Conservation (phyloP, 2,329 filamentous ascomycete species). For the Gyromitra esculenta region DNA sequence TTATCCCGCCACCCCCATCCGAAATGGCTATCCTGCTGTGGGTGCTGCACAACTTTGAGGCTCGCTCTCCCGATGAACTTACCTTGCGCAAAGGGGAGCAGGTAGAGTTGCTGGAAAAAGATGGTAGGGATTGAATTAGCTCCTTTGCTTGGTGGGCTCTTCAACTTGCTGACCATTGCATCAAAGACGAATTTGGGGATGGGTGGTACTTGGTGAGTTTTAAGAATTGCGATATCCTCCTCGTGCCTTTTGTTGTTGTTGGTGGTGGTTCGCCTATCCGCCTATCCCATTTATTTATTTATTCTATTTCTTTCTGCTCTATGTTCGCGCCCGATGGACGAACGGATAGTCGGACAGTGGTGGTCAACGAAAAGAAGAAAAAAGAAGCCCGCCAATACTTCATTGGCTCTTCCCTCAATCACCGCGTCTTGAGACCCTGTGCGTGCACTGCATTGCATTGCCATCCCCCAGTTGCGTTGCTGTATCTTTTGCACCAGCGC, state of each 20-base stretch:
- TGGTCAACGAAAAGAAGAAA: conserved; percentile 5
- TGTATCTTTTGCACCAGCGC: conserved; percentile 37
- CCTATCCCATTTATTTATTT: neutral
- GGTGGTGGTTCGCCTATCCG: neutral
- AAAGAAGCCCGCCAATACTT: conserved; percentile 17
- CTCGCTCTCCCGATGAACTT: conserved; percentile 91
- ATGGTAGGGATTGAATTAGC: conserved; percentile 60
- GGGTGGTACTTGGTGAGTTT: conserved; percentile 75
- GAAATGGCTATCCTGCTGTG: conserved; percentile 45
- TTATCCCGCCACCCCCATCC: conserved; percentile 41
- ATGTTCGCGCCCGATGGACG: conserved; percentile 5
- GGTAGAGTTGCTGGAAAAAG: conserved; percentile 82
- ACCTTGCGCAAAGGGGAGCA: conserved; percentile 85
- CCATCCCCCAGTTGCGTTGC: conserved; percentile 39
- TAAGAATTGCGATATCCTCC: neutral
- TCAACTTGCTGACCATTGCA: conserved; percentile 53
- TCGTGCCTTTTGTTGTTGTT: conserved; percentile 24
- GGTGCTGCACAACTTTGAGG: conserved; percentile 78
- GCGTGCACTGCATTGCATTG: conserved; percentile 46
- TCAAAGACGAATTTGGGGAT: conserved; percentile 80
- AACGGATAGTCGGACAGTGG: neutral
- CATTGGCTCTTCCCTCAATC: conserved; percentile 34
- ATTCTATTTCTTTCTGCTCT: neutral
- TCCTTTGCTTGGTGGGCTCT: conserved; percentile 47
- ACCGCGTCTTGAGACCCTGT: conserved; percentile 29